Percentiles rank a stretch among this genome's conserved stretches.
Conservation (phyloP, 441 rosid genomes). For the Erysimum cheiri region DNA sequence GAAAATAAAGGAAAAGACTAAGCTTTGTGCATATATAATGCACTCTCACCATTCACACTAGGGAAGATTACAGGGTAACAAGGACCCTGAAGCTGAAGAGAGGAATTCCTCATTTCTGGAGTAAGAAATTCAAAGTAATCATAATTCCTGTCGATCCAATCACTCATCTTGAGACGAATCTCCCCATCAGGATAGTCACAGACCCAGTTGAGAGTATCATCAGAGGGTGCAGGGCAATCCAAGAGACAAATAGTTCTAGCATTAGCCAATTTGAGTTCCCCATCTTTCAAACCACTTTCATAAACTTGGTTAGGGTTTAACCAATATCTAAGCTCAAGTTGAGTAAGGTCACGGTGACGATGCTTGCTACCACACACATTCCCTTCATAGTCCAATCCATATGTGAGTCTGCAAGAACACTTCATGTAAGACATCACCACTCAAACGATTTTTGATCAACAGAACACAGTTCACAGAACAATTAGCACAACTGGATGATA, state of each 20-base stretch:
- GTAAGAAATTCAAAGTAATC: slow-evolving; percentile 95
- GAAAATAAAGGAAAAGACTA: slow-evolving; percentile 25
- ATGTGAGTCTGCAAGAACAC: slow-evolving; percentile 67
- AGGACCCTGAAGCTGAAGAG: slow-evolving; percentile 98
- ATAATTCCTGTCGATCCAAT: slow-evolving; percentile 91
- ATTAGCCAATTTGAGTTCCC: slow-evolving; percentile 69
- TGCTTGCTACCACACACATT: slow-evolving; percentile 91
- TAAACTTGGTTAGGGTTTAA: slow-evolving; percentile 95
- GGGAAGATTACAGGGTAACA: slow-evolving; percentile 97
- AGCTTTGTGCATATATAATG: slow-evolving; percentile 13
- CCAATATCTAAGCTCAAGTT: slow-evolving; percentile 91
- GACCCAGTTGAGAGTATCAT: slow-evolving; percentile 87
- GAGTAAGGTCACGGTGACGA: slow-evolving; percentile 71
- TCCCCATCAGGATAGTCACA: slow-evolving; percentile 99
- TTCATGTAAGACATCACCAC: slow-evolving; percentile 20
- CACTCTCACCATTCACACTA: slow-evolving; percentile 74
- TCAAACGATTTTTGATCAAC: background rate
- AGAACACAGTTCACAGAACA: background rate
- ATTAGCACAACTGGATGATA: background rate
- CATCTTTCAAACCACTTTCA: slow-evolving; percentile 85
- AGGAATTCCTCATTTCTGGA: slow-evolving; percentile 88
- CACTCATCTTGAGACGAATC: slow-evolving; percentile 73
- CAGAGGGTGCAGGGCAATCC: slow-evolving; percentile 88
- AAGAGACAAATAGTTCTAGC: slow-evolving; percentile 88
- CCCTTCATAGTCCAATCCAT: slow-evolving; percentile 96